Conservation (phyloP, 805 yeast genomes). For the Sungouiozyma ichnusensis region DNA sequence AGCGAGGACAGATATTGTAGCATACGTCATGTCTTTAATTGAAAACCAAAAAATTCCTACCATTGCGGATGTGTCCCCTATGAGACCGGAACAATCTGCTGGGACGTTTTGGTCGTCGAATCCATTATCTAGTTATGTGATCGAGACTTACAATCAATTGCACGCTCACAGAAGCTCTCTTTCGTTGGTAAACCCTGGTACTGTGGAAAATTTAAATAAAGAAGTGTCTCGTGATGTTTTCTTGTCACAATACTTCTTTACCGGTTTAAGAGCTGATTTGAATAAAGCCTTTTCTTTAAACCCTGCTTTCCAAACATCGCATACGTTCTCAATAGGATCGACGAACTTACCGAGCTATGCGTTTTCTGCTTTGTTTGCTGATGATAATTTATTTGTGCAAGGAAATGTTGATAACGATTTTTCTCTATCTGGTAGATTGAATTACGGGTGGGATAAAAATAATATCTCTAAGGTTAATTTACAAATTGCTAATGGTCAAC, state of each 20-base stretch:
- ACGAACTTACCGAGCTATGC: slow-evolving; percentile 82
- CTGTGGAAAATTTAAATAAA: slow-evolving; percentile 84
- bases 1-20: no score
- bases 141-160: slow-evolving; percentile 63
- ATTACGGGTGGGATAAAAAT: slow-evolving; percentile 79
- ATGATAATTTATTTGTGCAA: slow-evolving; percentile 76
- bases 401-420: slow-evolving; percentile 85
- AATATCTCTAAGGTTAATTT: slow-evolving; percentile 74
- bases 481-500: slow-evolving; percentile 83
- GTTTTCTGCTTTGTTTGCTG: slow-evolving; percentile 79
- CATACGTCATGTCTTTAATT: neutral
- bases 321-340: slow-evolving; percentile 83
- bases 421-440: slow-evolving; percentile 77
- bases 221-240: slow-evolving; percentile 93
- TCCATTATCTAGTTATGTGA: slow-evolving; percentile 70
- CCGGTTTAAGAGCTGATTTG: slow-evolving; percentile 93
- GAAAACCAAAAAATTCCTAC: slow-evolving; percentile 48
- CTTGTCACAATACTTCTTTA: slow-evolving; percentile 77
- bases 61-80: slow-evolving; percentile 45
- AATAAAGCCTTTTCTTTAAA: slow-evolving; percentile 82
- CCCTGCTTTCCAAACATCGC: slow-evolving; percentile 96
- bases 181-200: slow-evolving; percentile 85
- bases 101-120: slow-evolving; percentile 62
- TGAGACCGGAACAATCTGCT: slow-evolving; percentile 42
- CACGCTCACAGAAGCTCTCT: slow-evolving; percentile 71